These are phyloP conservation scores for Lactuca saligna DNA, from an alignment of 129 eudicot genomes.

Conservation along the genomic window DNA sequence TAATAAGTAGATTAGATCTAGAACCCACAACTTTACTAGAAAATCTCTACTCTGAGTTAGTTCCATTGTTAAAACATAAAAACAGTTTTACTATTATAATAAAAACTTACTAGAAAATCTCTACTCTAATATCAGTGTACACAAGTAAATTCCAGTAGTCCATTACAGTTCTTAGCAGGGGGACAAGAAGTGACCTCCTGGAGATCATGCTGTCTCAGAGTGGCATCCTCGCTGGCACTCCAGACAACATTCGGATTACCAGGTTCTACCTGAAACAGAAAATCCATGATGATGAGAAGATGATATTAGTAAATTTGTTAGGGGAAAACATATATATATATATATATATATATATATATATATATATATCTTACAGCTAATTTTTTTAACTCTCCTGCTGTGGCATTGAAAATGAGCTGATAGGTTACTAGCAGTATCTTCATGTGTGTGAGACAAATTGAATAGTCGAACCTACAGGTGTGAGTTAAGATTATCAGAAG, in stretches of 20 bases:
- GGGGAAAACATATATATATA: background rate
- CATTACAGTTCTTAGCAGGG: conserved; percentile 29
- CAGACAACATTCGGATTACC: conserved; percentile 95
- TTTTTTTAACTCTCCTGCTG: conserved; percentile 89
- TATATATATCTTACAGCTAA: conserved; percentile 64
- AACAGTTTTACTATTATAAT: too few species aligned
- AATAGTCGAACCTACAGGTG: conserved; percentile 78
- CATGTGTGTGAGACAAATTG: conserved; percentile 59
- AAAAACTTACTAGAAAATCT: too few species aligned
- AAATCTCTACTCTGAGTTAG: too few species aligned
- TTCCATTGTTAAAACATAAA: too few species aligned
- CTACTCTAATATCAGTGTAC: too few species aligned
- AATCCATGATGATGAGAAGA: background rate
- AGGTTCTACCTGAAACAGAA: conserved; percentile 69
- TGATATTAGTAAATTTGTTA: background rate
- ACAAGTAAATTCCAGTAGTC: too few species aligned
- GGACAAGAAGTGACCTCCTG: conserved; percentile 93
- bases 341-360: too few species aligned
- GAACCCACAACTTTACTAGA: too few species aligned
- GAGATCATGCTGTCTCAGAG: conserved; percentile 93
- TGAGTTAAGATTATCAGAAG: conserved; percentile 13
- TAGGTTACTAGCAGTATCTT: conserved; percentile 50
- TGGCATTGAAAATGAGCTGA: conserved; percentile 84
- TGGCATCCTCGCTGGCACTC: conserved; percentile 99
- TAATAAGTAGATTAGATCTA: too few species aligned